phyloP scores from a whole-genome alignment of 768 basidiomycete species.

The Tephrocybe sp. region DNA sequence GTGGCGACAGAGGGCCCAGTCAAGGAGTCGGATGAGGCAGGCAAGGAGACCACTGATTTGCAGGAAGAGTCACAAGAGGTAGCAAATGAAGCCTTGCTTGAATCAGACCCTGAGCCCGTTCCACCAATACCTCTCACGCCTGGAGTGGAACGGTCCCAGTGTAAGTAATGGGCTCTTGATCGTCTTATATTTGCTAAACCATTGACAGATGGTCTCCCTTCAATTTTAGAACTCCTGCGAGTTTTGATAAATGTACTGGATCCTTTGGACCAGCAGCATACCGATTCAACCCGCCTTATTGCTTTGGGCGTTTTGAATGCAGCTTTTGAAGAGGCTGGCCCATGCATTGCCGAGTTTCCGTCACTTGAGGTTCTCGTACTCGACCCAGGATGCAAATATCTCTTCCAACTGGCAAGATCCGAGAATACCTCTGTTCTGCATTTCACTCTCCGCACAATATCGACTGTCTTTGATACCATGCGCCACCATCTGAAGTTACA shows the following conservation, averaged over 20 bases:
- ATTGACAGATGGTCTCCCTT: constrained; percentile 79
- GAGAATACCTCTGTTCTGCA: constrained; percentile 82
- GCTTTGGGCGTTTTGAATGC: constrained; percentile 86
- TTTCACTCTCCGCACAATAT: constrained; percentile 77
- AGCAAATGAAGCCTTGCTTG: constrained; percentile 4
- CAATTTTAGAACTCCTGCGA: constrained; percentile 87
- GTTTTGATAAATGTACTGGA: constrained; percentile 95
- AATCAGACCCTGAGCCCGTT: constrained; percentile 13
- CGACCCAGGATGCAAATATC: constrained; percentile 92
- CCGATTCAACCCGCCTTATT: constrained; percentile 90
- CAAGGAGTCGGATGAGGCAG: constrained; percentile 24
- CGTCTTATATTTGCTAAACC: background rate
- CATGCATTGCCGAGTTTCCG: constrained; percentile 70
- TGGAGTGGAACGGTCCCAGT: constrained; percentile 34
- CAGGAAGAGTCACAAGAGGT: constrained; percentile 17
- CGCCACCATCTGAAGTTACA: constrained; percentile 86
- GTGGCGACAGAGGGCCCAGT: background rate
- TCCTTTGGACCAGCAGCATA: constrained; percentile 92
- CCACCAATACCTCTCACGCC: constrained; percentile 22
- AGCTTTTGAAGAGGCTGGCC: constrained; percentile 83
- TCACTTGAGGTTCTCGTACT: constrained; percentile 75
- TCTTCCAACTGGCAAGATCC: constrained; percentile 94
- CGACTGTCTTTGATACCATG: constrained; percentile 87
- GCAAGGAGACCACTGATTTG: constrained; percentile 19
- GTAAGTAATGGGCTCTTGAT: constrained; percentile 26